Base-by-base conservation (phyloP, 495 filamentous ascomycete species). In the Stereocaulon alpinum region DNA sequence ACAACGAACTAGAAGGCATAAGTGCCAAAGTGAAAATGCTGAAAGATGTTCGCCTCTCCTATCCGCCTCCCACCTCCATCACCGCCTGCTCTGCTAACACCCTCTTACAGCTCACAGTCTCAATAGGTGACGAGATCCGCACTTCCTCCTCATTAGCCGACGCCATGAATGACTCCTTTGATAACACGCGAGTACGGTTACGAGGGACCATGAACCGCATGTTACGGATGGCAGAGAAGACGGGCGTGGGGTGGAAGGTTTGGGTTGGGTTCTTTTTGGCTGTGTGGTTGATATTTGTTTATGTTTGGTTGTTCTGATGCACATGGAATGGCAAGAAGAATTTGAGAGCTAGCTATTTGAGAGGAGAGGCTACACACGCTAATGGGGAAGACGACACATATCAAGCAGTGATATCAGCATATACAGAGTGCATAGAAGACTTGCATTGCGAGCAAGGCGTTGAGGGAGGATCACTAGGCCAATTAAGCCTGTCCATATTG, bases 131-230 rank as follows among this genome's bases (percentile, higher is more conserved):
- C 63, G 93, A 98, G 72, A 96, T 98, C 64, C 80, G 91, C 40
- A 85, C 91, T 58, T 91, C 86, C 10, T 85, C 89, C 7, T 82
- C 86, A 7, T 80, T 97, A 6, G 85, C 89, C 12, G 67, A 70
- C 10, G 55, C 24, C 9, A 73, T 80, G 60, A 95, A 96, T 69
- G 87, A 94, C 56, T 80, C 82, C 6, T 98, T 97, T 67, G 93
- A 96, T 64, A 81, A 78, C 63, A 94, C 94, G 48, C 77, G 90
- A 51, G 70, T 88, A 30, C 77, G 87, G 65, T 73, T 98, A 61
- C 78, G 84, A 18, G 88, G 91, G 43, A 97, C 94, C 43, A 97
- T 98, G 93, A 95, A 88, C 66, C 77, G 91, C 32, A 98, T 98
- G 93, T 73, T 97, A 58, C 69, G 90, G 59, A 97, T 98, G 93